Evolutionary conservation across 495 filamentous ascomycete species (phyloP).

Genomic region (Neurospora intermedia): DNA sequence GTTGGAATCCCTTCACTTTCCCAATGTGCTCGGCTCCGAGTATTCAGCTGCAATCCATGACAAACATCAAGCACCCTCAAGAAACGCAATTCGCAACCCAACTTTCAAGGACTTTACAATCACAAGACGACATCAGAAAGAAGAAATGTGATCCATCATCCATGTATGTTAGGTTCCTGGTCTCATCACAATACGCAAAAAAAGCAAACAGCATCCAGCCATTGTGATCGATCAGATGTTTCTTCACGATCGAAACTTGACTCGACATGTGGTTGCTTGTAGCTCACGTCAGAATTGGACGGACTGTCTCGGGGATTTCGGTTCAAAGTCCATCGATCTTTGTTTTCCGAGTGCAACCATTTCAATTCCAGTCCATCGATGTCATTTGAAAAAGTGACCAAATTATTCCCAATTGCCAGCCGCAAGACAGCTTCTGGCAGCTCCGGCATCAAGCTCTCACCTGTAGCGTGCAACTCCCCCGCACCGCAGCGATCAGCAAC

Average conservation of each 20-base stretch:
- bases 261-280: background rate
- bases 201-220: background rate
- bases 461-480: background rate
- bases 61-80: background rate
- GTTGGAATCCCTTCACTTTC: background rate
- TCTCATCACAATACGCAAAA: background rate
- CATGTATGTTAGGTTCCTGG: background rate
- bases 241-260: background rate
- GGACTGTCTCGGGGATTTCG: background rate
- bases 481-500: background rate
- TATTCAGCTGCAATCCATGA: background rate
- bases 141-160: background rate
- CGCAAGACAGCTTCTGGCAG: background rate
- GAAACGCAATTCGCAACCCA: background rate
- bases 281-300: background rate
- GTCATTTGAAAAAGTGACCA: background rate
- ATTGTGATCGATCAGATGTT: background rate
- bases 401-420: background rate
- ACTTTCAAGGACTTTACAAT: background rate
- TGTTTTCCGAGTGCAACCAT: background rate
- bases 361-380: background rate
- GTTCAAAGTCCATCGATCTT: background rate
- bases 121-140: background rate
- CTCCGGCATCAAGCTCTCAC: background rate
- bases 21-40: background rate